Conservation (phyloP, 2,329 filamentous ascomycete genomes). For the Dothideomycetidae sp. region DNA sequence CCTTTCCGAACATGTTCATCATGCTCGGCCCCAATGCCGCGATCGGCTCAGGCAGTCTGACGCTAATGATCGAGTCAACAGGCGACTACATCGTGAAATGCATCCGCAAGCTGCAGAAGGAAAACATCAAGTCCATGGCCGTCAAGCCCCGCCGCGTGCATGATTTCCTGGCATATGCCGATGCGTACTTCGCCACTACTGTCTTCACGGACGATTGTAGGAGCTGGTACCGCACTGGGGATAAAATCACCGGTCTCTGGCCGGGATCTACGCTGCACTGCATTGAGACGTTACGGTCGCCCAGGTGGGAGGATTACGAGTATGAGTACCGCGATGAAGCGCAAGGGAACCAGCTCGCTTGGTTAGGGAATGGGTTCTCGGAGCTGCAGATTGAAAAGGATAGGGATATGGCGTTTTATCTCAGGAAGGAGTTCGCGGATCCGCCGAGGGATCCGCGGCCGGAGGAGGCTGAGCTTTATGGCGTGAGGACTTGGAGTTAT, state of each 20-base stretch:
- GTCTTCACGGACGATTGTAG: constrained; percentile 34
- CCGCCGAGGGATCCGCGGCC: constrained; percentile 22
- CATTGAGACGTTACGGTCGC: constrained; percentile 33
- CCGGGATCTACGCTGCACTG: constrained; percentile 35
- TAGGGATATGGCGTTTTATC: constrained; percentile 28
- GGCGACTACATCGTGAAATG: constrained; percentile 23
- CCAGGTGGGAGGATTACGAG: constrained; percentile 35
- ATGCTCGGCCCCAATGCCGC: constrained; percentile 30
- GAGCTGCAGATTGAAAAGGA: constrained; percentile 22
- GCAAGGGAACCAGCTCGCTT: constrained; percentile 19
- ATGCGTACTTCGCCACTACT: constrained; percentile 31
- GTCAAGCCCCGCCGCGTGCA: constrained; percentile 34
- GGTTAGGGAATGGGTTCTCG: constrained; percentile 26
- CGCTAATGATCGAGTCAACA: constrained; percentile 28
- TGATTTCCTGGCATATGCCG: constrained; percentile 36
- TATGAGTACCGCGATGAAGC: constrained; percentile 22
- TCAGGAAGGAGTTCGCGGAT: constrained; percentile 28
- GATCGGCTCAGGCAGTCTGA: constrained; percentile 27
- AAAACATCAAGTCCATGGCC: constrained; percentile 28
- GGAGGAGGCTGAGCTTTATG: constrained; percentile 26
- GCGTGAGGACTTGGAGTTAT: too few relatives aligned
- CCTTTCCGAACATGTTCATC: constrained; percentile 27
- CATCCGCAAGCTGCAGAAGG: constrained; percentile 21
- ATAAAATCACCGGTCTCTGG: constrained; percentile 27
- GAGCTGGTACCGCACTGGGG: constrained; percentile 28